Percentiles rank a stretch among this genome's conserved stretches.
Evolutionary conservation across 2,329 filamentous ascomycete species (phyloP).

Genomic region (Bisporella sp.): DNA sequence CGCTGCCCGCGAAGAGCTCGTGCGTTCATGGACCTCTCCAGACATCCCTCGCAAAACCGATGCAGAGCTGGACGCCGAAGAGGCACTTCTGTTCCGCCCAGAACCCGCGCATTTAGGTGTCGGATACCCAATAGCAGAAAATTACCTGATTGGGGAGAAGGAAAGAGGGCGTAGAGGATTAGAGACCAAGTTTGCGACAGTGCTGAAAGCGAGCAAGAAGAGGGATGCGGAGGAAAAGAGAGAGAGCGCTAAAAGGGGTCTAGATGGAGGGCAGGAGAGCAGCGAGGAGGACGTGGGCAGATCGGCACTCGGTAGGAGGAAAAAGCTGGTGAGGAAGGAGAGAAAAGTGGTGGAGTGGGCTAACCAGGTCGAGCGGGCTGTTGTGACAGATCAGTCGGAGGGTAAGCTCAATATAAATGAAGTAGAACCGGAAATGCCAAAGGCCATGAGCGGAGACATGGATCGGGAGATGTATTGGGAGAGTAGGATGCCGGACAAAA

Average conservation of each 20-base stretch:
- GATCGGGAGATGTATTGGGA: too few species aligned
- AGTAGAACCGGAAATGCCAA: too few species aligned
- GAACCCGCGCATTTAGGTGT: conserved; percentile 25
- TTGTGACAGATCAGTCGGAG: too few species aligned
- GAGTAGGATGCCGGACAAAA: too few species aligned
- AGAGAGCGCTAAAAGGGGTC: conserved; percentile 22
- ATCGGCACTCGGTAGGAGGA: conserved; percentile 26
- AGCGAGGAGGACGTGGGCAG: conserved; percentile 30
- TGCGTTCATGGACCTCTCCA: conserved; percentile 24
- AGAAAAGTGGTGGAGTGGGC: too few species aligned
- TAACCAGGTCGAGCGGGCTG: too few species aligned
- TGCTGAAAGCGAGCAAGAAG: conserved; percentile 25
- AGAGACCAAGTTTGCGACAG: conserved; percentile 24
- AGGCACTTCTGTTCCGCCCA: conserved; percentile 21
- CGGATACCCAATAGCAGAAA: conserved; percentile 24
- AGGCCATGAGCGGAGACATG: too few species aligned
- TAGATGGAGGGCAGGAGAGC: conserved; percentile 19
- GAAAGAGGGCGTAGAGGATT: conserved; percentile 26
- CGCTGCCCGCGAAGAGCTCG: conserved; percentile 25
- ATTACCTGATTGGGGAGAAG: conserved; percentile 22
- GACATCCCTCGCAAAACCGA: conserved; percentile 19
- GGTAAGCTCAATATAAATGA: too few species aligned
- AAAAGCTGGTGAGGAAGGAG: conserved; percentile 14
- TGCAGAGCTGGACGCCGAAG: conserved; percentile 27
- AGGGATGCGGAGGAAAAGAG: conserved; percentile 27